A percentile compares a stretch with the other conserved stretches of the same genome.
Conservation (phyloP, 176 grass and related monocot genomes). For the Eleusine coracana region DNA sequence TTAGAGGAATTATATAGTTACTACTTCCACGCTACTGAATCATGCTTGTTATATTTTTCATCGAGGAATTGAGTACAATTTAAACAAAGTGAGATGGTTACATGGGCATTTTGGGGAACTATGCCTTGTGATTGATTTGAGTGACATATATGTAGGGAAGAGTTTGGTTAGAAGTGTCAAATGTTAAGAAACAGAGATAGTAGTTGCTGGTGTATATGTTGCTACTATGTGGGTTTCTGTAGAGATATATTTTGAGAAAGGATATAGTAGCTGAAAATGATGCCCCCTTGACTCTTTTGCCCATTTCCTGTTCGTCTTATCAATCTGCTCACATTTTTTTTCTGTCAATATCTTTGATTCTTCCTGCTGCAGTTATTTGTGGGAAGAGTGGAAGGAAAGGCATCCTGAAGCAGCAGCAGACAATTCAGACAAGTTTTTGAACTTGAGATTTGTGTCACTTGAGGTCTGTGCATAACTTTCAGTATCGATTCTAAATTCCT, state of each 20-base stretch:
- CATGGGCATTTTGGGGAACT: background rate
- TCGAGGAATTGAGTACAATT: background rate
- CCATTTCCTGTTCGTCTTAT: slow-evolving; percentile 18
- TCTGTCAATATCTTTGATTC: slow-evolving; percentile 38
- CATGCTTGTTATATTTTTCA: background rate
- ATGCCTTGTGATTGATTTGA: background rate
- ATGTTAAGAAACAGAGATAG: background rate
- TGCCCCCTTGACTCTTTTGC: background rate
- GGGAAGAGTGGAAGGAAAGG: slow-evolving; percentile 98
- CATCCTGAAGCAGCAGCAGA: slow-evolving; percentile 64
- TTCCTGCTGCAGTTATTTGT: slow-evolving; percentile 77
- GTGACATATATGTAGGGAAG: background rate
- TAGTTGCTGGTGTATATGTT: background rate
- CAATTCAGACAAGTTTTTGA: slow-evolving; percentile 71
- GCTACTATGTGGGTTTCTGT: background rate
- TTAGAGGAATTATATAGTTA: background rate
- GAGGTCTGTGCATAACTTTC: slow-evolving; percentile 62
- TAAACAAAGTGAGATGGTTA: background rate
- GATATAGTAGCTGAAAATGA: slow-evolving; percentile 6
- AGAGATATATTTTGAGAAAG: background rate
- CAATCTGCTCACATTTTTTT: slow-evolving; percentile 8
- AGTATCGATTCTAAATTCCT: background rate
- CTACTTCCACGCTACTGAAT: background rate
- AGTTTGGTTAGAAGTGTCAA: background rate
- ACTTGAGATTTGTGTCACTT: slow-evolving; percentile 93